Evolutionary conservation across 805 yeast genomes (phyloP), one percentile per base, ranked within the genome.

Genomic region (Candida piceae): DNA sequence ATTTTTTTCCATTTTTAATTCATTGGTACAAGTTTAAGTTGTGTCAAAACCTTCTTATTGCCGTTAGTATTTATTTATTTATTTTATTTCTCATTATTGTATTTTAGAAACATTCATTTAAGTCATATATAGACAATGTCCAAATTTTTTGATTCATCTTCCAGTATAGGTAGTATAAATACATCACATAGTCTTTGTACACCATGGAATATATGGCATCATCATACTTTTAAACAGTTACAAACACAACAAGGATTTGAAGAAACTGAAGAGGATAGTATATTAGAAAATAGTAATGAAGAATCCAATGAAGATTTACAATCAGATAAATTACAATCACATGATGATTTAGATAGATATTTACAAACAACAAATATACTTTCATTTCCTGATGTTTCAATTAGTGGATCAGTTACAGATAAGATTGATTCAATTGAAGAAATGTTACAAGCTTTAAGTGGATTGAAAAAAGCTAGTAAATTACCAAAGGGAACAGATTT

Each of bases 361-460:
- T 53, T 73, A 29, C 69, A 69, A 44, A 64, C 67, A n/a, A 71
- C 75, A 8, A 58, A 52, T 20, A 64, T 70, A 40, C 57, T 72
- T 21, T 59, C 57, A 32, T 71, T 72, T 39, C 63, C 66, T 4
- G 49, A 53, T 32, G 44, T 58, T 45, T 18, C 32, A n/a, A n/a
- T n/a, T n/a, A n/a, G n/a, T n/a, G n/a, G n/a, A n/a, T n/a, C n/a
- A 41, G 28, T 33, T 15, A 52, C 55, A 1, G 38, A 25, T 10
- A 42, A 40, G 13, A 67, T 75, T 34, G 74, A 66, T 12, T 58
- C 76, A 4, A 50, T 75, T 19, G 80, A 76, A 50, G 78, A 76
- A 49, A 57, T 75, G 58, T 75, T 78, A 78, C 48, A 61, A 45
- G 52, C 69, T 24, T 46, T 73, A 25, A 41, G 66, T 8, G 55